Evolutionary conservation across 148 eudicot genomes (phyloP), one percentile per base, ranked within the genome.

Genomic region (Vaccinium macrocarpon): DNA sequence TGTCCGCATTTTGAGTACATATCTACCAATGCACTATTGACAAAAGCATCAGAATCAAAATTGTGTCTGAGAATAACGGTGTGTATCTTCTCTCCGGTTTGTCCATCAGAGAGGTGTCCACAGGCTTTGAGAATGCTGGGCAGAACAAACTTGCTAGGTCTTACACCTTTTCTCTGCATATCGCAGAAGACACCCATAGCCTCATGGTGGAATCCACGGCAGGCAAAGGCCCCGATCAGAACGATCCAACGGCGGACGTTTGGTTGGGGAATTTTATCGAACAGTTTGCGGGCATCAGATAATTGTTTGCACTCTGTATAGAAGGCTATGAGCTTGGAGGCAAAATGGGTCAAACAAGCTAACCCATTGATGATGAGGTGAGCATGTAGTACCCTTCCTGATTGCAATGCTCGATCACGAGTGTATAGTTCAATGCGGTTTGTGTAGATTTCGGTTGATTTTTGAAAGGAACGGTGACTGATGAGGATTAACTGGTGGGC

Each of bases 61-160:
- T 59, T 76, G 55, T 81, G 72, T 51, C 89, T 91, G 76, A 92
- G 80, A 74, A 88, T 50, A 52, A 84, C 62, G 18, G 86, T 81
- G 42, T 92, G 93, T 57, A 94, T 62, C 76, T 84, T 85, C 89
- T 91, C 87, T 14, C 99, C 95, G 0, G 78, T 86, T 55, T 70
- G 82, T 66, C 52, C 74, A 82, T 92, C 88, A 14, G 84, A 84
- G 56, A 96, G 89, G 85, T 93, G 91, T 25, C 94, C 97, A 86
- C 95, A 93, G 32, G 98, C 91, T 87, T 94, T 96, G 19, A 96
- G 88, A 61, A 91, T 91, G 81, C 99, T 96, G 42, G 98, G 98
- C 78, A 92, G 78, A 49, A 94, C 95, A 87, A 84, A 92, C 38
- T 89, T 90, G 55, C 91, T 85, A 14, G 93, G 90, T 49, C 79